phyloP scores from a whole-genome alignment of 805 yeast genomes.

The Candida vartiovaarae region DNA sequence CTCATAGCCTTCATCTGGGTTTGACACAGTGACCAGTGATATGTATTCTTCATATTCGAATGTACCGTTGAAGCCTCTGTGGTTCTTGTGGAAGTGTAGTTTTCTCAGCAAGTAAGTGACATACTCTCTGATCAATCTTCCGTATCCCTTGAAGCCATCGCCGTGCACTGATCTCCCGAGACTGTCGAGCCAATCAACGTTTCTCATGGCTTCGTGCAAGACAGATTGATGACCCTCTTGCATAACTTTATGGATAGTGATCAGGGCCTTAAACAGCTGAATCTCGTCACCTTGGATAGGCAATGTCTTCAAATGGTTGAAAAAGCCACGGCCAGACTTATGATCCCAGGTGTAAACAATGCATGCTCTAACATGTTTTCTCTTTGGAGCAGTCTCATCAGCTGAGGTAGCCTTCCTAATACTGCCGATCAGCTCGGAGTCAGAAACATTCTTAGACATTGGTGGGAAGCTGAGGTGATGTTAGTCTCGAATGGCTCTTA shows the following conservation, averaged over 20 bases:
- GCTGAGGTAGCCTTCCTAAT: constrained; percentile 73
- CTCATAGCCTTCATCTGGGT: constrained; percentile 94
- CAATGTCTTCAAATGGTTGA: constrained; percentile 73
- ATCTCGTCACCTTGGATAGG: constrained; percentile 80
- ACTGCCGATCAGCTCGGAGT: constrained; percentile 33
- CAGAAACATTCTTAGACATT: constrained; percentile 25
- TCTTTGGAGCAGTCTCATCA: constrained; percentile 89
- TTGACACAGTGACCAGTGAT: constrained; percentile 78
- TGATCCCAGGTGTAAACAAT: constrained; percentile 97
- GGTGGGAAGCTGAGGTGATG: no score
- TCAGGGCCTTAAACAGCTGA: constrained; percentile 79
- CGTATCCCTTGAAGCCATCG: constrained; percentile 47
- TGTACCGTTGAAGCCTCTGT: constrained; percentile 88
- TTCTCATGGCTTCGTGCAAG: constrained; percentile 70
- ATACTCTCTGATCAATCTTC: constrained; percentile 71
- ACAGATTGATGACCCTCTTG: constrained; percentile 96
- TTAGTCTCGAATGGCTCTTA: background rate
- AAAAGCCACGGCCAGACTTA: constrained; percentile 72
- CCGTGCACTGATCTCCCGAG: constrained; percentile 48
- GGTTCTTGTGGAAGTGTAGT: constrained; percentile 73
- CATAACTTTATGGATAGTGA: constrained; percentile 82
- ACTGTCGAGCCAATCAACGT: constrained; percentile 70
- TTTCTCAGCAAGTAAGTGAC: constrained; percentile 63
- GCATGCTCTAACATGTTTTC: constrained; percentile 94
- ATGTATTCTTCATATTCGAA: constrained; percentile 95